phyloP scores from a whole-genome alignment of 805 yeast species.

The Brettanomyces sp. region DNA sequence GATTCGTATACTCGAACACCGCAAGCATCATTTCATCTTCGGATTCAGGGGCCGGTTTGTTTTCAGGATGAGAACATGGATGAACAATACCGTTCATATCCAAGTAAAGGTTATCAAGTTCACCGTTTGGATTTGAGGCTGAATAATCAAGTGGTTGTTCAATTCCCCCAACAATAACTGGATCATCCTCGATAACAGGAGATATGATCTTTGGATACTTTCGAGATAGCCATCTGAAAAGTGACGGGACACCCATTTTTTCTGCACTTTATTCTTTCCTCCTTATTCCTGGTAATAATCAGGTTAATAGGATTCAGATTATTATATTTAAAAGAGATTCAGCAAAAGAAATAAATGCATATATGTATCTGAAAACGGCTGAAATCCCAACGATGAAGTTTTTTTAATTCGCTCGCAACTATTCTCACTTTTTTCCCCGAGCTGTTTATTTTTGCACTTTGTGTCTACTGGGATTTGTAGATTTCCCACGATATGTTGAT shows the following conservation, averaged over 20 bases:
- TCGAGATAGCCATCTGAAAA: slow-evolving; percentile 89
- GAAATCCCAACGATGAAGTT: too few relatives aligned
- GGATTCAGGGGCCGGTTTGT: slow-evolving; percentile 89
- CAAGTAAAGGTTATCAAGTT: slow-evolving; percentile 81
- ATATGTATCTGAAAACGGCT: too few relatives aligned
- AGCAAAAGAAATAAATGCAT: too few relatives aligned
- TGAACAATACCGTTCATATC: slow-evolving; percentile 99
- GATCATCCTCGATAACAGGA: slow-evolving; percentile 74
- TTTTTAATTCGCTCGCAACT: too few relatives aligned
- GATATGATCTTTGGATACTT: slow-evolving; percentile 92
- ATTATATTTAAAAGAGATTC: too few relatives aligned
- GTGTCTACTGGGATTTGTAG: too few relatives aligned
- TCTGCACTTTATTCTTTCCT: neutral
- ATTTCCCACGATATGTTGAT: too few relatives aligned
- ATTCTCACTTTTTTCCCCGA: too few relatives aligned
- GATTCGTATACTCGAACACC: slow-evolving; percentile 83
- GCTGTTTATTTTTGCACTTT: too few relatives aligned
- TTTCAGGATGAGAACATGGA: slow-evolving; percentile 98
- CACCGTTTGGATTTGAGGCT: slow-evolving; percentile 89
- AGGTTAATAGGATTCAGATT: too few relatives aligned
- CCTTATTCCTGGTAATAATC: too few relatives aligned
- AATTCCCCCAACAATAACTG: slow-evolving; percentile 48
- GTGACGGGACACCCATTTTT: slow-evolving; percentile 94
- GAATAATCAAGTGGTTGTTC: slow-evolving; percentile 57
- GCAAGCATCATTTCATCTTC: slow-evolving; percentile 97